Conservation (phyloP, 805 yeast genomes). For the Sugiyamaella valdiviana region DNA sequence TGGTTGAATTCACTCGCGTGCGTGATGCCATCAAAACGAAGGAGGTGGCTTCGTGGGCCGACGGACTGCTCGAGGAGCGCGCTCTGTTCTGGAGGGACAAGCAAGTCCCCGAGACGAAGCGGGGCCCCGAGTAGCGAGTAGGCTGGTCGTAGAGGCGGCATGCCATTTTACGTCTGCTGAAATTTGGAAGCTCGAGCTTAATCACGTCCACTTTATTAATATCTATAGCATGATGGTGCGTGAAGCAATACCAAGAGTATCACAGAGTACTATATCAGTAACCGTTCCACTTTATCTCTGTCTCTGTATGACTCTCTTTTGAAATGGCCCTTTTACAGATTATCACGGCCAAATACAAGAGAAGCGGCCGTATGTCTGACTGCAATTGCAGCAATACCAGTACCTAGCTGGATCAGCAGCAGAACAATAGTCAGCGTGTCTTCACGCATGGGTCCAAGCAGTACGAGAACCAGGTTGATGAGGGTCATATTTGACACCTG, state of each 20-base stretch:
- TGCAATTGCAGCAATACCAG: slow-evolving; percentile 61
- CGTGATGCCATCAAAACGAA: slow-evolving; percentile 56
- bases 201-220: no score
- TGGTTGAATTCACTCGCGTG: slow-evolving; percentile 66
- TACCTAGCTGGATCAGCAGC: slow-evolving; percentile 52
- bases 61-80: slow-evolving; percentile 48
- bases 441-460: slow-evolving; percentile 88
- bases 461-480: slow-evolving; percentile 73
- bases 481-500: slow-evolving; percentile 78
- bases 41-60: slow-evolving; percentile 66
- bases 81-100: slow-evolving; percentile 33
- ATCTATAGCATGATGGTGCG: no score
- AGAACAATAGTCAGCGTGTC: slow-evolving; percentile 61
- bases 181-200: no score
- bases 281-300: no score
- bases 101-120: slow-evolving; percentile 5
- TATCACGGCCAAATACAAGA: slow-evolving; percentile 83
- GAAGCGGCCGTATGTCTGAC: slow-evolving; percentile 82
- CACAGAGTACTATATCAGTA: background rate
- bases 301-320: no score
- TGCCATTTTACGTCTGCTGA: no score
- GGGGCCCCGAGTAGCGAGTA: background rate
- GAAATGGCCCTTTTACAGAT: no score
- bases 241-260: background rate
- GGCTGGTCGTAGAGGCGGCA: no score